These are phyloP conservation scores for Oldenlandia corymbosa DNA, from an alignment of 257 asterid genomes.

Conservation along the genomic window DNA sequence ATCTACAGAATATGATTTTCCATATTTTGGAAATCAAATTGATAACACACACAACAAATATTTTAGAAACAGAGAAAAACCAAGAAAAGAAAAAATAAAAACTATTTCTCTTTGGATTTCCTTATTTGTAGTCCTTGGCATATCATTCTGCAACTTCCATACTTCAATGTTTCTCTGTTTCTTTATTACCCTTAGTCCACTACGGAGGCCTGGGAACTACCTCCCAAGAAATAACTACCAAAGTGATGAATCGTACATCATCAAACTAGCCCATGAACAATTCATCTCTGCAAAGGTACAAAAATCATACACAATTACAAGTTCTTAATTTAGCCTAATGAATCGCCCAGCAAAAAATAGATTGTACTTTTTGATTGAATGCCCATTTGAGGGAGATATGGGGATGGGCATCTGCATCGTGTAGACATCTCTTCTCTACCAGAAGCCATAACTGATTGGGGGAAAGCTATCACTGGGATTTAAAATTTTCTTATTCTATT, in stretches of 20 bases:
- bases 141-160: background rate
- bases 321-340: no score
- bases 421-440: conserved; percentile 28
- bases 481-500: background rate
- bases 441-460: conserved; percentile 19
- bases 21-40: background rate
- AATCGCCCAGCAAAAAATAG: no score
- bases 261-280: background rate
- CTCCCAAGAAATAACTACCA: background rate
- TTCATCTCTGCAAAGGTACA: background rate
- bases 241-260: background rate
- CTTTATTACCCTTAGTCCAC: background rate
- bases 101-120: background rate
- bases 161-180: background rate
- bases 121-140: background rate
- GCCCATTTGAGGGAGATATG: background rate
- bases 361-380: no score
- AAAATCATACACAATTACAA: no score
- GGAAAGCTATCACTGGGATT: conserved; percentile 54
- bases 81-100: background rate
- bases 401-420: conserved; percentile 36
- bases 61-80: background rate
- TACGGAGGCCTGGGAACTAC: background rate
- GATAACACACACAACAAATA: background rate
- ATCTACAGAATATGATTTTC: background rate